Base-by-base conservation (phyloP, 2,329 filamentous ascomycete genomes). In the Fusarium armeniacum region DNA sequence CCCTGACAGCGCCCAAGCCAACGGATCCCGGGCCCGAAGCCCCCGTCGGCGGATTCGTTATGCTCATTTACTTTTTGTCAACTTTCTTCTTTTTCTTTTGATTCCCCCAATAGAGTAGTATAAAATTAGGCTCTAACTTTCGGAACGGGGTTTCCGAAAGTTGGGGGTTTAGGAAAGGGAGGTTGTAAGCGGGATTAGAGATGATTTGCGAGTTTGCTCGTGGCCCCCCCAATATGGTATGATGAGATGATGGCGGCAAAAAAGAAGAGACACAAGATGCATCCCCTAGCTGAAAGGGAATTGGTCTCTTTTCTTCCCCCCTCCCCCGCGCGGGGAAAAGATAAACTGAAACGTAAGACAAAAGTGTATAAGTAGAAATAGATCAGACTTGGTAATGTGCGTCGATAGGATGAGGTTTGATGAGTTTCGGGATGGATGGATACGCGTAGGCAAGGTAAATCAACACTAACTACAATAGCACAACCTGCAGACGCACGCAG, bases 1-100 rank as follows among this genome's bases (percentile, higher is more conserved):
- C 76, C 74, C 74, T 74, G 51, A 61, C 69, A 50, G 81, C 80
- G 53, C 79, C 78, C 49, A 80, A 77, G 62, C 82, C 82, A 45
- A 74, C 81, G 59, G 85, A 86, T 41, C 81, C 81, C 55, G 85
- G 82, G 51, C 82, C 84, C 73, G 83, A 84, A 36, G 83, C 79
- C 68, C 77, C 83, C 70, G 85, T 84, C 45, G 85, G 78, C 62
- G 85, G 85, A 77, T 87, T 87, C 56, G 83, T 87, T 79, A 84
- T 79, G 80, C 82, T 86, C 85, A 87, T 87, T 69, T 67, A 60
- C 57, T 18, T 20, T 20, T n/a, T 22, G 15, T 32, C 28, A 47
- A 22, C 13, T 33, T 24, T 9, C 22, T 20, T 47, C 20, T 18
- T n/a, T 46, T 22, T 16, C 15, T 41, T 24, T 22, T 15, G 20